Percentiles rank a stretch among this genome's conserved stretches.
Conservation (phyloP, 495 filamentous ascomycete genomes). For the Neurospora terricola region DNA sequence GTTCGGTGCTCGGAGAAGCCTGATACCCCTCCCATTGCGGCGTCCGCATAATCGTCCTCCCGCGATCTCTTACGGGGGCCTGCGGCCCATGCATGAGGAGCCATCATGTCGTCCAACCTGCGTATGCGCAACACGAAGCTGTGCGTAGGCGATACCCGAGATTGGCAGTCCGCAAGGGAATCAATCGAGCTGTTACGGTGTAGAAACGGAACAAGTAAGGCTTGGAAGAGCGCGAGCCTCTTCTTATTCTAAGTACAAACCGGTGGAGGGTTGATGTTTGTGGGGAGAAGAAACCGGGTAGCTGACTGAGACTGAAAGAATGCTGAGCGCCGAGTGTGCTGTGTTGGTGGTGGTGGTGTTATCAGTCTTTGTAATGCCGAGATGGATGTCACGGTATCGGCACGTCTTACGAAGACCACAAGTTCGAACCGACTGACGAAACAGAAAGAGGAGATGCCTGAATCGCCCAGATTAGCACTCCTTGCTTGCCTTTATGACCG, state of each 20-base stretch:
- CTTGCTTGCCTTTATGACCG: neutral
- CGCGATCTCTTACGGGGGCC: slow-evolving; percentile 20
- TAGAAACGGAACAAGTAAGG: neutral
- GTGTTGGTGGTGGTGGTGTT: neutral
- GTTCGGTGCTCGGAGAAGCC: slow-evolving; percentile 40
- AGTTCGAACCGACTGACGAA: neutral
- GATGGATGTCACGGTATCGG: neutral
- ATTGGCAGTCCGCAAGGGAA: neutral
- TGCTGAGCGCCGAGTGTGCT: neutral
- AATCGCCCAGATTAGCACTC: neutral
- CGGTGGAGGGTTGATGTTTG: neutral
- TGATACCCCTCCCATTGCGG: slow-evolving; percentile 14
- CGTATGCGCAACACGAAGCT: neutral
- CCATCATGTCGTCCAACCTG: slow-evolving; percentile 5
- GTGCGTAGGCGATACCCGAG: neutral
- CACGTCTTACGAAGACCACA: neutral
- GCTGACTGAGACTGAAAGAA: neutral
- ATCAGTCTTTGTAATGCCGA: neutral
- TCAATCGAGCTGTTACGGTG: neutral
- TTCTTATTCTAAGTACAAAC: neutral
- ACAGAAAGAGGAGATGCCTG: neutral
- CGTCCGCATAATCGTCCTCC: slow-evolving; percentile 24
- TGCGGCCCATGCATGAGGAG: slow-evolving; percentile 12
- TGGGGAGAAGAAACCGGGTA: neutral
- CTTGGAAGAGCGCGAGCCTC: neutral